Evolutionary conservation across 2,329 filamentous ascomycete genomes (phyloP).

Genomic region (Penicillium sp.): DNA sequence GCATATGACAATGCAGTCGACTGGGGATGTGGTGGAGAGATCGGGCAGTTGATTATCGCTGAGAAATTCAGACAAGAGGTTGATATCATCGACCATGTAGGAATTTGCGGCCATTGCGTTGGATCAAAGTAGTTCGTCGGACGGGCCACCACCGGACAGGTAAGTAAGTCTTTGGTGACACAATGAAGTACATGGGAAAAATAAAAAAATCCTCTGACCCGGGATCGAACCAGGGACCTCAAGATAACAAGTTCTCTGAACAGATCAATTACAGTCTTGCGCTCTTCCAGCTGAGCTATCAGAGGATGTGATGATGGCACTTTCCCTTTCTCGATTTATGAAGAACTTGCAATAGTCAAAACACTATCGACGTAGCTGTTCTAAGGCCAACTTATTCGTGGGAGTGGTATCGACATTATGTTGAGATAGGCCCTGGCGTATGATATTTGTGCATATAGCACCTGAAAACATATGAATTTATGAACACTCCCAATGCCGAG

Average conservation of each 20-base stretch:
- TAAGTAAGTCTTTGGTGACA: too few species aligned
- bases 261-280: slow-evolving; percentile 2
- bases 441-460: background rate
- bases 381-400: background rate
- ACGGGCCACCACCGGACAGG: background rate
- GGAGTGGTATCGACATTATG: background rate
- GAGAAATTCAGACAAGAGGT: slow-evolving; percentile 22
- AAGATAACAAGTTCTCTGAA: background rate
- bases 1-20: slow-evolving; percentile 36
- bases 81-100: background rate
- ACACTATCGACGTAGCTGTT: background rate
- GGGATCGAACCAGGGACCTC: slow-evolving; percentile 6
- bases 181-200: too few species aligned
- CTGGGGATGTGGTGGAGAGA: slow-evolving; percentile 10
- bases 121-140: too few species aligned
- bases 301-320: background rate
- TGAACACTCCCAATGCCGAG: background rate
- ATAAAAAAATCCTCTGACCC: slow-evolving; percentile 4
- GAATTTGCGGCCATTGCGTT: background rate
- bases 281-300: slow-evolving; percentile 7
- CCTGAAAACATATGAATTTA: background rate
- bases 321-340: background rate
- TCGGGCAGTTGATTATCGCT: slow-evolving; percentile 3
- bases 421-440: background rate
- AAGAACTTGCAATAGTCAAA: background rate